Evolutionary conservation across 2,329 filamentous ascomycete species (phyloP), one percentile per base, ranked within the genome.

Genomic region (Colletotrichum caudatum): DNA sequence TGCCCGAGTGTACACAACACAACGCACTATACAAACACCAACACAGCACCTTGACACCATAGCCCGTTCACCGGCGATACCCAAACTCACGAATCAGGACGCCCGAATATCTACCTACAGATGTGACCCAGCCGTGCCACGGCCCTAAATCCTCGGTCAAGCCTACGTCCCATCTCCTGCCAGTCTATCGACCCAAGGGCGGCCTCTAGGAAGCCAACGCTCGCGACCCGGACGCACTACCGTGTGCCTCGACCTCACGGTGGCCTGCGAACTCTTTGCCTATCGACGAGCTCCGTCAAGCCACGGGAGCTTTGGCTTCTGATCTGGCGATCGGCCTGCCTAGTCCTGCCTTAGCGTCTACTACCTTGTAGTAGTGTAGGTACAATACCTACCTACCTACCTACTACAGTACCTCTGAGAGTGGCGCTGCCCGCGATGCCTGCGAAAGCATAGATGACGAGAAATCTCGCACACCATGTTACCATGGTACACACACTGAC

Each of bases 71-170:
- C 69, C 69, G n/a, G 68, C 50, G 9, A 48, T 39, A 44, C 46
- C 51, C 64, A 58, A 68, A 18, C 58, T 58, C 35, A 18, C 65
- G 59, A 69, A 72, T 72, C 65, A 50, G n/a, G 7, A 48, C 33
- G 37, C 20, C 33, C n/a, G 20, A 46, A 60, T 37, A 29, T 4
- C 29, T 29, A 29, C 29, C 29, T 29, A 23, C 39, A 50, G 50
- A 56, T 37, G 16, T 57, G 48, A 71, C 54, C 65, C 68, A 46
- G 29, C 64, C 65, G 57, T 29, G 54, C 41, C n/a, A 20, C 23
- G 41, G 46, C 58, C 35, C 23, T 16, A 63, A 26, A 58, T 59
- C 23, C 51, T 65, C 59, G 44, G 23, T 20, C 33, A 50, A 60
- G 33, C 44, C n/a, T n/a, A 62, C 37, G 63, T 41, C 56, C 59